Conservation (phyloP, 306 rosid genomes). For the Cucumis hystrix region DNA sequence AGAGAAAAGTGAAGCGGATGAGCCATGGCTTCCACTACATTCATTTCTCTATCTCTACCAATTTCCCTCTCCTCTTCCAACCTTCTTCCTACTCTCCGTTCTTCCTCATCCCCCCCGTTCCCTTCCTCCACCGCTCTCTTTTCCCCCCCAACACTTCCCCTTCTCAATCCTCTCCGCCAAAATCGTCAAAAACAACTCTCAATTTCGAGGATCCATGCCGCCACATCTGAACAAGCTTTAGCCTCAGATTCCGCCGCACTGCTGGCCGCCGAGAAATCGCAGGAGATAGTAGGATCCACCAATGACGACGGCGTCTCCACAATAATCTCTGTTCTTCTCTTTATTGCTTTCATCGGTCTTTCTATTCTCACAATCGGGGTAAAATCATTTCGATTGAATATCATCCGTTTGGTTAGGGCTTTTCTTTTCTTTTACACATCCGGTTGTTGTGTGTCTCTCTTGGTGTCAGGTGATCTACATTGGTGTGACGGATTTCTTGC, state of each 20-base stretch:
- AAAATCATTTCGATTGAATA: neutral
- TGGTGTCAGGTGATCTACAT: constrained; percentile 57
- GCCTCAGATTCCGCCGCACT: constrained; percentile 24
- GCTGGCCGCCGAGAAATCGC: constrained; percentile 29
- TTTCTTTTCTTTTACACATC: neutral
- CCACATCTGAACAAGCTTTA: constrained; percentile 25
- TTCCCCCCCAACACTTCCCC: constrained; percentile 8
- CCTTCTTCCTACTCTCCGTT: constrained; percentile 8
- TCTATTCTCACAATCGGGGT: constrained; percentile 76
- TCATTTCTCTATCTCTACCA: constrained; percentile 30
- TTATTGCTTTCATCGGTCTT: constrained; percentile 59
- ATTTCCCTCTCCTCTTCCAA: constrained; percentile 19
- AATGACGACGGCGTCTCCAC: constrained; percentile 35
- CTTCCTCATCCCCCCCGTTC: constrained; percentile 6
- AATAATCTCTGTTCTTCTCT: constrained; percentile 45
- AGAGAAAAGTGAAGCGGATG: constrained; percentile 18
- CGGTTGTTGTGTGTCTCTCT: neutral
- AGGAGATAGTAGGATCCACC: constrained; percentile 29
- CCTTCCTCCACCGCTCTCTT: constrained; percentile 8
- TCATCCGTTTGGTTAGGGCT: neutral
- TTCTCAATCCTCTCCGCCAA: constrained; percentile 12
- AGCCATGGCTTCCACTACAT: constrained; percentile 46
- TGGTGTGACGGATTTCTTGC: constrained; percentile 65
- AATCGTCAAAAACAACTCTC: constrained; percentile 3
- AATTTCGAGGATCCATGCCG: constrained; percentile 22